Conservation (phyloP, 306 rosid genomes). For the Lagenaria siceraria region DNA sequence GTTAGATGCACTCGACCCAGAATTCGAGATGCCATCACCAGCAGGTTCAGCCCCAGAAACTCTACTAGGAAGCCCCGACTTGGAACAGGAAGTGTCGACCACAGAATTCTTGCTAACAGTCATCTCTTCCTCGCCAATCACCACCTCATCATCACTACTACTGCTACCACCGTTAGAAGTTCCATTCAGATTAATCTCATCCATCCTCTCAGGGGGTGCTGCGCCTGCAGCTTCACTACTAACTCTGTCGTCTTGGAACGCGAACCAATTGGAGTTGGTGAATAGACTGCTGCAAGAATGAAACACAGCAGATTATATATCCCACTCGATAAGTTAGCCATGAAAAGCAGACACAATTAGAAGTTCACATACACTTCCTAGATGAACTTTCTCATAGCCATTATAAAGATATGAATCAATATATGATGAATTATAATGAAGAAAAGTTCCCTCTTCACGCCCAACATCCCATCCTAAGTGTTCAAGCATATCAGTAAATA, state of each 20-base stretch:
- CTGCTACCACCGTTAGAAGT: conserved; percentile 58
- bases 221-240: conserved; percentile 46
- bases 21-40: conserved; percentile 33
- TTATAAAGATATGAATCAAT: conserved; percentile 1
- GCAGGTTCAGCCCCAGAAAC: conserved; percentile 29
- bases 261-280: conserved; percentile 98
- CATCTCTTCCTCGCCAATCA: conserved; percentile 75
- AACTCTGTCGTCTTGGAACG: conserved; percentile 82
- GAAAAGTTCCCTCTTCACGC: not conserved
- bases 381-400: conserved; percentile 1
- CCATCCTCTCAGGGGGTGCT: conserved; percentile 70
- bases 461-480: not conserved
- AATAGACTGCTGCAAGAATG: conserved; percentile 60
- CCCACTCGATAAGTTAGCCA: not conserved
- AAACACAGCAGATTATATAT: not conserved
- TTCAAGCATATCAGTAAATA: conserved; percentile 1
- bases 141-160: conserved; percentile 90
- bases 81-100: conserved; percentile 49
- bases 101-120: conserved; percentile 37
- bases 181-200: conserved; percentile 74
- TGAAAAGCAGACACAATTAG: not conserved
- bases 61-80: conserved; percentile 32
- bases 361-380: conserved; percentile 4
- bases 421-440: not conserved
- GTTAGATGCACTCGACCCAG: conserved; percentile 27